Evolutionary conservation across 164 flowering plant species (phyloP).

Genomic region (Stephania yunnanensis): DNA sequence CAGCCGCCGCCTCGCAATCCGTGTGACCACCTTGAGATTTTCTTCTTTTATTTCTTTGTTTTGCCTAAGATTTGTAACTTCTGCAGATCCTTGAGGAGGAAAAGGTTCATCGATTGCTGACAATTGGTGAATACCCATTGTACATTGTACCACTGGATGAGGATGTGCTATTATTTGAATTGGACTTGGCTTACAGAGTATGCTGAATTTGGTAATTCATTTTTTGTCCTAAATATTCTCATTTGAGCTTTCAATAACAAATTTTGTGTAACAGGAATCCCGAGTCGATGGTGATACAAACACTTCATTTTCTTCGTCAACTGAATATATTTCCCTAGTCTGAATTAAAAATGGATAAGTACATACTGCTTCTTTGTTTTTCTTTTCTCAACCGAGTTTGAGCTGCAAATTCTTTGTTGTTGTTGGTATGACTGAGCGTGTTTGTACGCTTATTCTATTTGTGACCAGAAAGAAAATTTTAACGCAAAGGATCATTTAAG

Average conservation of each 20-base stretch:
- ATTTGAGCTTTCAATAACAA: conserved; percentile 2
- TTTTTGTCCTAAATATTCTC: neutral
- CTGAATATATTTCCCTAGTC: neutral
- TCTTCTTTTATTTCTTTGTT: neutral
- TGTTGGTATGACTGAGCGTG: too few species aligned
- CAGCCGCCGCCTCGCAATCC: too few species aligned
- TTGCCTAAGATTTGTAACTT: neutral
- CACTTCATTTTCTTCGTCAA: conserved; percentile 23
- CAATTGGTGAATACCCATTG: conserved; percentile 84
- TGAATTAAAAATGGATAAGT: neutral
- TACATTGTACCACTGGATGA: conserved; percentile 81
- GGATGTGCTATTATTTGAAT: too few species aligned
- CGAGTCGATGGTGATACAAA: conserved; percentile 79
- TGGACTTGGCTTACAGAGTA: conserved; percentile 70
- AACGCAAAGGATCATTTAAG: too few species aligned
- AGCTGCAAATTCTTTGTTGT: too few species aligned
- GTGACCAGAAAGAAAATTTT: too few species aligned
- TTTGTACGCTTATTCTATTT: too few species aligned
- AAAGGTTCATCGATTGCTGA: conserved; percentile 72
- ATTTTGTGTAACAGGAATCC: conserved; percentile 44
- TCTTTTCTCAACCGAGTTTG: neutral
- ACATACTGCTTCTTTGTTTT: neutral
- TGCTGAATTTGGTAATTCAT: conserved; percentile 3
- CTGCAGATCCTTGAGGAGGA: conserved; percentile 80
- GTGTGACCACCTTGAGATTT: too few species aligned